Base-by-base conservation (phyloP, 2,329 filamentous ascomycete genomes). In the Aspergillus eucalypticola region DNA sequence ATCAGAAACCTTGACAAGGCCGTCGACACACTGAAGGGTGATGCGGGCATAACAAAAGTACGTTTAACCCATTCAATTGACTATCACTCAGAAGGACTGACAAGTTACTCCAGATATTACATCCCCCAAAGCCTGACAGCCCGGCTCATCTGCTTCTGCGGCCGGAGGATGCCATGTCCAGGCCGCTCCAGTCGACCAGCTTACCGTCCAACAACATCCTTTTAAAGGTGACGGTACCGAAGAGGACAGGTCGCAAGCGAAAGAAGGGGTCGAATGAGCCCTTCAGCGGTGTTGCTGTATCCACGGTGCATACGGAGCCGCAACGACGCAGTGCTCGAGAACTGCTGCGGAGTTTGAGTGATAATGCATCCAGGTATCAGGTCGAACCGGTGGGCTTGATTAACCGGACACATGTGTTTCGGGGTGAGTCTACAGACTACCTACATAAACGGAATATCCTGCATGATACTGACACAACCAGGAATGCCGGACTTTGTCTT, bases 401-500 rank as follows among this genome's bases (percentile, higher is more conserved):
- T 62, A 86, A 88, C 58, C 87, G 91, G 66, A 95, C 90, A 1
- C 92, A 98, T 80, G 86, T 94, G 39, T 99, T 96, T 75, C 86
- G 94, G 72, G 88, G 88, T 83, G 56, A 8, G 38, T n/a, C 29
- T 7, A 8, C 11, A 7, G 0, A n/a, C 6, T 27, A 56, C 1
- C 8, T 13, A 44, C 17, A 7, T 15, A 1, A 0, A 23, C 3
- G 19, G 7, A 13, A 15, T 5, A 3, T 2, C 2, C 11, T 23
- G 3, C 19, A 5, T 15, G 5, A 13, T 17, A 15, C 57, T 60
- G 15, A 62, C 23, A 15, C 39, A 62, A 19, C 63, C 59, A 86
- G 86, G 84, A 32, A 82, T 96, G 65, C 89, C 92, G 8, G 94
- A 98, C 75, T 96, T 96, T 70, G 91, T 96, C 69, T 94, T 89